Evolutionary conservation across 2,329 filamentous ascomycete species (phyloP).

Genomic region (Simplicillium sp.): DNA sequence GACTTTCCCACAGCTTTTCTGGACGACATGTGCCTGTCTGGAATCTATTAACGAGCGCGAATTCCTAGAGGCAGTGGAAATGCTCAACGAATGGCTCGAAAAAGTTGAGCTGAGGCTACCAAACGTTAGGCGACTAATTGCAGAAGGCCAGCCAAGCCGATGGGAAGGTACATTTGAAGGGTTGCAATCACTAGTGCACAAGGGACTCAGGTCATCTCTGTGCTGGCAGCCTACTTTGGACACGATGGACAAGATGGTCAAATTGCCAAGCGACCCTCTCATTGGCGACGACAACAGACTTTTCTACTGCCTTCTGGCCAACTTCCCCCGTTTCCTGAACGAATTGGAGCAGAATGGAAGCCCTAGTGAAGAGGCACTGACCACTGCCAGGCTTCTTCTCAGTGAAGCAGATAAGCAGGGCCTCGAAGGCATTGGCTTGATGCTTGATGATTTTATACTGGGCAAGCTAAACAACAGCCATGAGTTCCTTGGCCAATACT

Average conservation of each 20-base stretch:
- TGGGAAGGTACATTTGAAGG: constrained; percentile 91
- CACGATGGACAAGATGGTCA: constrained; percentile 69
- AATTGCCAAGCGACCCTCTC: constrained; percentile 68
- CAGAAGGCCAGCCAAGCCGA: constrained; percentile 69
- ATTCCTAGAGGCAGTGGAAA: constrained; percentile 82
- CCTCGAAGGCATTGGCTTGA: constrained; percentile 55
- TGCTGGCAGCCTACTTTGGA: constrained; percentile 72
- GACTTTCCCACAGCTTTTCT: constrained; percentile 92
- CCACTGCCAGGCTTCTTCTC: constrained; percentile 61
- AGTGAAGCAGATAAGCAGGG: constrained; percentile 65
- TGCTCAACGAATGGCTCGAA: constrained; percentile 78
- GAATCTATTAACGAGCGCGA: constrained; percentile 96
- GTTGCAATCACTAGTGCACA: constrained; percentile 77
- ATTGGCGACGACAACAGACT: constrained; percentile 76
- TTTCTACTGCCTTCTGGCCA: constrained; percentile 82
- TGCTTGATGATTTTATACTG: constrained; percentile 61
- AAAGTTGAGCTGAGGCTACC: constrained; percentile 74
- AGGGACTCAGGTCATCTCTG: constrained; percentile 78
- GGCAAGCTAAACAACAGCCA: constrained; percentile 56
- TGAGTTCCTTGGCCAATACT: constrained; percentile 68
- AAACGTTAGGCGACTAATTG: constrained; percentile 58
- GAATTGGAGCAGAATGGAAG: constrained; percentile 56
- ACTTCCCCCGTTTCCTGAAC: constrained; percentile 76
- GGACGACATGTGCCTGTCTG: constrained; percentile 92
- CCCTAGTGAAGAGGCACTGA: constrained; percentile 44